A percentile compares a stretch with the other conserved stretches of the same genome.
phyloP scores from a whole-genome alignment of 2,329 filamentous ascomycete genomes.

The Aotearoamyces nothofagi region DNA sequence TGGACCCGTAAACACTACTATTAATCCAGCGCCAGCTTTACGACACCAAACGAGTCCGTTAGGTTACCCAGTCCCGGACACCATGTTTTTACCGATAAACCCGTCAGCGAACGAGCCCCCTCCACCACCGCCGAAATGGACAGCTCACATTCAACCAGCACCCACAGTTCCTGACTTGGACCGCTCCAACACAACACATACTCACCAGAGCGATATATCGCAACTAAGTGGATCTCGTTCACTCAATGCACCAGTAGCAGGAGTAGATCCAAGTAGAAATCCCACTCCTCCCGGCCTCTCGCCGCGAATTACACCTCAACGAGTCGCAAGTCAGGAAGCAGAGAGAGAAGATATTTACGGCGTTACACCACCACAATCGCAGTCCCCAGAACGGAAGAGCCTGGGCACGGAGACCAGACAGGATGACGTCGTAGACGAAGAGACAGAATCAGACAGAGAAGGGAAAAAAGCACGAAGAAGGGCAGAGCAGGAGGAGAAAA shows the following conservation, averaged over 20 bases:
- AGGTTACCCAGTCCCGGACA: no score
- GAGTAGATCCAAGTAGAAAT: background rate
- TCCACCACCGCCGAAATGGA: constrained; percentile 11
- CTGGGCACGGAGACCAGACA: no score
- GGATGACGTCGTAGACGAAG: no score
- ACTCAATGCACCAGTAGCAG: background rate
- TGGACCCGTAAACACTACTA: no score
- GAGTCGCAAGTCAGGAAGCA: background rate
- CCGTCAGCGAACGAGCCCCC: no score
- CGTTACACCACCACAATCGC: constrained; percentile 17
- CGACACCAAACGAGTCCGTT: no score
- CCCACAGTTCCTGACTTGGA: constrained; percentile 8
- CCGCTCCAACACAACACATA: constrained; percentile 11
- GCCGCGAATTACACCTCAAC: background rate
- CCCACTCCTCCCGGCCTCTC: background rate
- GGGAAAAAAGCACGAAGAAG: no score
- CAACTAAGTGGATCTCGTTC: constrained; percentile 1
- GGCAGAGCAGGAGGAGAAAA: constrained; percentile 36
- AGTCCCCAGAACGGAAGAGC: no score
- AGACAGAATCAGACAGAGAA: no score
- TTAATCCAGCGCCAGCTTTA: no score
- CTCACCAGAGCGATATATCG: constrained; percentile 9
- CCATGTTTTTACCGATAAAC: constrained; percentile 14
- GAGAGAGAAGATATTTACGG: constrained; percentile 16
- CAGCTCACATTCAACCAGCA: no score